phyloP scores from a whole-genome alignment of 768 basidiomycete genomes.

The Cystobasidium tubakii region DNA sequence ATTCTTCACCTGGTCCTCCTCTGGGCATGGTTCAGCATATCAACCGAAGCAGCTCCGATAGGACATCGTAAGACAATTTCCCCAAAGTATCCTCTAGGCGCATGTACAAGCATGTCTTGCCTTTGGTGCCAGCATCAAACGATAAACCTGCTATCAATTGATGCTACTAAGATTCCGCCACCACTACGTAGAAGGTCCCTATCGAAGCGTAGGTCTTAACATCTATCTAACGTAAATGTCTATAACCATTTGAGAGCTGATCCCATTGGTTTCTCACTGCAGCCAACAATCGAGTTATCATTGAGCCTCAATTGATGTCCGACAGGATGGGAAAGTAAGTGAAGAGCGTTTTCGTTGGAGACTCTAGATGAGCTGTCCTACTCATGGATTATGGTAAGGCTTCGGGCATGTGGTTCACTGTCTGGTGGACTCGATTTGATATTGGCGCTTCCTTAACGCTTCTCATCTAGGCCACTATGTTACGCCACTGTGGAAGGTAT shows the following conservation, averaged over 20 bases:
- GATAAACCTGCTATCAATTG: background rate
- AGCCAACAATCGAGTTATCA: slow-evolving; percentile 24
- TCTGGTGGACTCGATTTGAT: no score
- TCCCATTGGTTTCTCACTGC: background rate
- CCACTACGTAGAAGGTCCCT: background rate
- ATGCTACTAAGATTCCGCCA: background rate
- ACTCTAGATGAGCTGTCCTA: background rate
- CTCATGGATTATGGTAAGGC: background rate
- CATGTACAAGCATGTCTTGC: background rate
- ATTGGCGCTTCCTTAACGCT: no score
- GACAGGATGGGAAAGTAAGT: background rate
- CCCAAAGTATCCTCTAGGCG: background rate
- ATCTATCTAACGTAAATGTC: background rate
- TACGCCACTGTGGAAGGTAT: no score
- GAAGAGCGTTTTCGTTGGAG: slow-evolving; percentile 28
- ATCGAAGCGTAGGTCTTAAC: background rate
- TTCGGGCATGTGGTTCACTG: no score
- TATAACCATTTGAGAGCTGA: no score
- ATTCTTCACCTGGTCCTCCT: background rate
- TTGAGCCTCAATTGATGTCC: background rate
- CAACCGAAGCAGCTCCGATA: background rate
- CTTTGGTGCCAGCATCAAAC: background rate
- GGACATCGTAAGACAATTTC: slow-evolving; percentile 7
- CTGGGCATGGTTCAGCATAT: background rate
- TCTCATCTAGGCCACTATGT: no score